Evolutionary conservation across 768 basidiomycete genomes (phyloP).

Genomic region (Suillus decipiens): DNA sequence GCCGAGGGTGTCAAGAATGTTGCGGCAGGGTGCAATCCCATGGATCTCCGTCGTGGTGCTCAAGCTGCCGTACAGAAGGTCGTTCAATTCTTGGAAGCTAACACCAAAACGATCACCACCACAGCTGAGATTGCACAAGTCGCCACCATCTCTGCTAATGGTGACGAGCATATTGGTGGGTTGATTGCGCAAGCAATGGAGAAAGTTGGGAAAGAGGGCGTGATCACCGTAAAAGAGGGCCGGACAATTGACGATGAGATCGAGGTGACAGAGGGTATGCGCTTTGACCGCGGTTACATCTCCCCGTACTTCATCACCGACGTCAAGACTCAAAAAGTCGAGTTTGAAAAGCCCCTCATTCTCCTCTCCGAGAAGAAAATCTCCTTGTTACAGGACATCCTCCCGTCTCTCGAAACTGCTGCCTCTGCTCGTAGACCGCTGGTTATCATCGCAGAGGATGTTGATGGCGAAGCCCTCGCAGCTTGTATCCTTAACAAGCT

Average conservation of each 20-base stretch:
- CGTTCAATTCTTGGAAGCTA: slow-evolving; percentile 82
- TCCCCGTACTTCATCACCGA: slow-evolving; percentile 99
- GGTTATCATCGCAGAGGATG: slow-evolving; percentile 95
- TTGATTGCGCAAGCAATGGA: slow-evolving; percentile 99
- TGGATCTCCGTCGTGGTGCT: slow-evolving; percentile 98
- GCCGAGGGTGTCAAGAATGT: slow-evolving; percentile 99
- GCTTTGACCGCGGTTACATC: slow-evolving; percentile 98
- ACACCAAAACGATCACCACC: slow-evolving; percentile 94
- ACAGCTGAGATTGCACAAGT: slow-evolving; percentile 98
- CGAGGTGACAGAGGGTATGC: slow-evolving; percentile 99
- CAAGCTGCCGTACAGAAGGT: slow-evolving; percentile 97
- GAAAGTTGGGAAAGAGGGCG: slow-evolving; percentile 99
- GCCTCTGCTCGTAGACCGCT: slow-evolving; percentile 86
- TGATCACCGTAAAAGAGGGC: slow-evolving; percentile 99
- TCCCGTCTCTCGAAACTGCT: slow-evolving; percentile 84
- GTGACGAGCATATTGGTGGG: slow-evolving; percentile 86
- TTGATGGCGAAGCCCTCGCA: slow-evolving; percentile 97
- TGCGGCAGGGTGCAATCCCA: slow-evolving; percentile 98
- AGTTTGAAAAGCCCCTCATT: slow-evolving; percentile 95
- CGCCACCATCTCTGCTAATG: slow-evolving; percentile 88
- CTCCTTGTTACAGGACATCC: slow-evolving; percentile 89
- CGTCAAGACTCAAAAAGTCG: slow-evolving; percentile 93
- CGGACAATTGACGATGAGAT: slow-evolving; percentile 98
- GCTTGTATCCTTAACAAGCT: slow-evolving; percentile 99
- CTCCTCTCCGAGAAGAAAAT: slow-evolving; percentile 99